These are phyloP conservation scores for Pichia manshurica DNA, from an alignment of 805 yeast genomes.

Conservation along the genomic window DNA sequence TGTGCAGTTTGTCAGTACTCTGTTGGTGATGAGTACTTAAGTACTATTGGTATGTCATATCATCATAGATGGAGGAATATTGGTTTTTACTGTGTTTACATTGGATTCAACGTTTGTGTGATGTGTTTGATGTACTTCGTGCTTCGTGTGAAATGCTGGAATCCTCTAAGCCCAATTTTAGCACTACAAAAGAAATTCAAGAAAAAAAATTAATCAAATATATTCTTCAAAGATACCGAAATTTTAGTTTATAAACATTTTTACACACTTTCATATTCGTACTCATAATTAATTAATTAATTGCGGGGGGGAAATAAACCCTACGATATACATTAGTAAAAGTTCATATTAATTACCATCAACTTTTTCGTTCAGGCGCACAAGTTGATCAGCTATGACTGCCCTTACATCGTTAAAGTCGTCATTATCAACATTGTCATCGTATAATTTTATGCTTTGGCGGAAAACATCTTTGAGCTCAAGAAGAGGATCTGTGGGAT, in stretches of 20 bases:
- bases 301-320: no score
- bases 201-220: neutral
- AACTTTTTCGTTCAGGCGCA: conserved; percentile 6
- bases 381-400: conserved; percentile 5
- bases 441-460: conserved; percentile 4
- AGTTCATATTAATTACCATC: neutral
- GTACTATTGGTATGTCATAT: conserved; percentile 38
- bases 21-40: conserved; percentile 44
- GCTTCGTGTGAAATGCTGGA: conserved; percentile 26
- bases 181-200: neutral
- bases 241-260: no score
- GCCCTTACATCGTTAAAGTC: neutral
- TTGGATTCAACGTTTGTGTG: conserved; percentile 43
- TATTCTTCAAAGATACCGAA: no score
- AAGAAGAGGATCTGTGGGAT: neutral
- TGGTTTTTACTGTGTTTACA: conserved; percentile 55
- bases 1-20: conserved; percentile 47
- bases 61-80: conserved; percentile 58
- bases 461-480: conserved; percentile 10
- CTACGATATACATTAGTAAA: no score
- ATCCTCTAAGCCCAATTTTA: conserved; percentile 3
- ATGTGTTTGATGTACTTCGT: conserved; percentile 34
- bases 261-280: no score
- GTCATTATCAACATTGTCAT: neutral
- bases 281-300: no score